These are phyloP conservation scores for Spatholobus suberectus DNA, from an alignment of 306 rosid species.

Conservation along the genomic window DNA sequence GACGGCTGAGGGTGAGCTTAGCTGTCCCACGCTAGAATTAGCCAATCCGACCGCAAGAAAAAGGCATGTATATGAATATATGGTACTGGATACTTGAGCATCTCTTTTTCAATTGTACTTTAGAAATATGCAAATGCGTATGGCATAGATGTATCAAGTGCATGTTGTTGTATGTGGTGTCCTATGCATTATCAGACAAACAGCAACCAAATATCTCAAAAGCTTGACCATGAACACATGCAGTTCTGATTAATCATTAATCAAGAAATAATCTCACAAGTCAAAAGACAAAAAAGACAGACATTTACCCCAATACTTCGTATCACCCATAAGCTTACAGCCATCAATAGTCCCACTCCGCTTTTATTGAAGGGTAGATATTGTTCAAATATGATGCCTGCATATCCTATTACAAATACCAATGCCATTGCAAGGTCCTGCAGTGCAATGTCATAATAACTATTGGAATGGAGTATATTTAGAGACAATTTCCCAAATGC, in stretches of 20 bases:
- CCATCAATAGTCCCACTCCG: constrained; percentile 93
- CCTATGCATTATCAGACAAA: constrained; percentile 23
- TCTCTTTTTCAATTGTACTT: neutral
- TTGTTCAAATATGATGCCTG: constrained; percentile 90
- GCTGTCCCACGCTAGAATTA: too few relatives aligned
- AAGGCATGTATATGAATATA: too few relatives aligned
- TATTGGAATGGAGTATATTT: neutral
- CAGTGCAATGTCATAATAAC: constrained; percentile 6
- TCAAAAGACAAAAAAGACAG: constrained; percentile 9
- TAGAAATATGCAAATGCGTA: neutral
- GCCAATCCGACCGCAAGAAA: too few relatives aligned
- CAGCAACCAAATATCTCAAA: constrained; percentile 6
- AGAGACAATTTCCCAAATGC: constrained; percentile 11
- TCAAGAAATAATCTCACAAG: constrained; percentile 34
- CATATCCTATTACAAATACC: constrained; percentile 89
- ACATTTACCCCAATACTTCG: constrained; percentile 86
- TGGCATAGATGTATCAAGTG: constrained; percentile 10
- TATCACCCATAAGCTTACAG: constrained; percentile 87
- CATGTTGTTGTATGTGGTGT: neutral
- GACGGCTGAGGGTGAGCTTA: too few relatives aligned
- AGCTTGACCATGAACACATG: neutral
- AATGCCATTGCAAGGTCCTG: constrained; percentile 94
- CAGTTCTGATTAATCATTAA: constrained; percentile 9
- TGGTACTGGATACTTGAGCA: neutral
- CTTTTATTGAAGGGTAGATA: constrained; percentile 88